phyloP scores from a whole-genome alignment of 495 filamentous ascomycete genomes.

The Echria macrotheca region DNA sequence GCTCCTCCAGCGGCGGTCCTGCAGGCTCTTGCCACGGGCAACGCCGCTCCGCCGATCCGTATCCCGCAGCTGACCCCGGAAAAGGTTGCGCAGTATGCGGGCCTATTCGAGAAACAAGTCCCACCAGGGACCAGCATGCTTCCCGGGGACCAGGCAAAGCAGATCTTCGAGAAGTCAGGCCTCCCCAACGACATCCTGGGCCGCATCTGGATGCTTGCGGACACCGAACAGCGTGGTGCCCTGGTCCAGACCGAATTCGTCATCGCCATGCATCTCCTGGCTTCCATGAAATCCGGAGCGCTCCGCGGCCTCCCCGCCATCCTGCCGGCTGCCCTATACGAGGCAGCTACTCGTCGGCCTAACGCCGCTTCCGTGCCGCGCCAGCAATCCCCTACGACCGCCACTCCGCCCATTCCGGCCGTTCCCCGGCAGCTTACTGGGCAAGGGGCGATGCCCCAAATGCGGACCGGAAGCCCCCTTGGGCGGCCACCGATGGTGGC shows the following conservation, averaged over 20 bases:
- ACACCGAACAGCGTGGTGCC: conserved; percentile 84
- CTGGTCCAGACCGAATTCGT: conserved; percentile 91
- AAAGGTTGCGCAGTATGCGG: conserved; percentile 79
- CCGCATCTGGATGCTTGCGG: conserved; percentile 89
- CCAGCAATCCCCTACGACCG: conserved; percentile 34
- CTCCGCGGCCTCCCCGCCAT: conserved; percentile 74
- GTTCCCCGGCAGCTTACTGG: conserved; percentile 45
- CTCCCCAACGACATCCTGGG: conserved; percentile 87
- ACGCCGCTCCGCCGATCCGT: conserved; percentile 64
- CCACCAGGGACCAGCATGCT: conserved; percentile 67
- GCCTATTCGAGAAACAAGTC: conserved; percentile 81
- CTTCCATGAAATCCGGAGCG: conserved; percentile 77
- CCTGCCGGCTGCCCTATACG: conserved; percentile 81
- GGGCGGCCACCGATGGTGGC: conserved; percentile 52
- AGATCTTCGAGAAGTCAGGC: conserved; percentile 88
- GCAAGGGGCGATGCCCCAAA: conserved; percentile 30
- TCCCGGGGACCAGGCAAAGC: conserved; percentile 84
- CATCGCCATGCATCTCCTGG: conserved; percentile 95
- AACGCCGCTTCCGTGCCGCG: conserved; percentile 40
- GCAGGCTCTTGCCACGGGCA: conserved; percentile 60
- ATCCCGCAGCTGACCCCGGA: conserved; percentile 87
- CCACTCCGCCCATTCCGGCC: conserved; percentile 33
- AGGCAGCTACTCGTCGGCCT: conserved; percentile 75
- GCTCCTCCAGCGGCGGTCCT: conserved; percentile 45
- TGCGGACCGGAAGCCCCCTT: conserved; percentile 66